phyloP scores from a whole-genome alignment of 768 basidiomycete species.

The Lactarius tabidus region DNA sequence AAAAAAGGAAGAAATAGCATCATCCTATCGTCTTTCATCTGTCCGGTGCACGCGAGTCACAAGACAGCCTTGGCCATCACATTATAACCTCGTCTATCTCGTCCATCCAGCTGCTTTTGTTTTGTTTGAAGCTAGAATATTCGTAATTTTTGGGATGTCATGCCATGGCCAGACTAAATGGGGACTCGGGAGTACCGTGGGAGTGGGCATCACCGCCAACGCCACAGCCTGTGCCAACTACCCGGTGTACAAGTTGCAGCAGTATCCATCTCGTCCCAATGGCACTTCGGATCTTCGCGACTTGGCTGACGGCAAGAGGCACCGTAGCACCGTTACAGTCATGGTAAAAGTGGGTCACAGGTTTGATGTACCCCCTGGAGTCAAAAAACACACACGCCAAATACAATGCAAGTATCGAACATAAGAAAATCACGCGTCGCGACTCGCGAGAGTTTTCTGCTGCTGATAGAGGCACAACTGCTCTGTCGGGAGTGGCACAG shows the following conservation, averaged over 20 bases:
- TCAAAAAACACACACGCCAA: no score
- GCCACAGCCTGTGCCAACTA: neutral
- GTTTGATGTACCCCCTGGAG: neutral
- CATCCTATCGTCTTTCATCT: no score
- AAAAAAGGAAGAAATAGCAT: no score
- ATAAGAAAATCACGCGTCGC: conserved; percentile 2
- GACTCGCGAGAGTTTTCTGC: neutral
- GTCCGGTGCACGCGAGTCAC: no score
- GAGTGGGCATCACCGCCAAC: neutral
- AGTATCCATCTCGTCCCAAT: neutral
- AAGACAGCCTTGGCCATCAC: no score
- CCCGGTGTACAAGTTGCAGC: neutral
- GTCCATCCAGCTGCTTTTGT: neutral
- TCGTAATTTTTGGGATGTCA: conserved; percentile 15
- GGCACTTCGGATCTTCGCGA: neutral
- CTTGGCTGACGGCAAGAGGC: neutral
- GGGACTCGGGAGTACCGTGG: no score
- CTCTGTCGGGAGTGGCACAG: neutral
- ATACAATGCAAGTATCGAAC: neutral
- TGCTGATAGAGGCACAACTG: neutral
- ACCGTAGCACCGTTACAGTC: no score
- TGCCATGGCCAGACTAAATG: neutral
- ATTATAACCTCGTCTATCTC: neutral
- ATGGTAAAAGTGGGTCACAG: neutral
- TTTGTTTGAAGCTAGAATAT: neutral